Percentiles rank a stretch among this genome's conserved stretches.
These are phyloP conservation scores for Spirogloea muscicola DNA, from an alignment of 139 green algal genomes.

Conservation along the genomic window DNA sequence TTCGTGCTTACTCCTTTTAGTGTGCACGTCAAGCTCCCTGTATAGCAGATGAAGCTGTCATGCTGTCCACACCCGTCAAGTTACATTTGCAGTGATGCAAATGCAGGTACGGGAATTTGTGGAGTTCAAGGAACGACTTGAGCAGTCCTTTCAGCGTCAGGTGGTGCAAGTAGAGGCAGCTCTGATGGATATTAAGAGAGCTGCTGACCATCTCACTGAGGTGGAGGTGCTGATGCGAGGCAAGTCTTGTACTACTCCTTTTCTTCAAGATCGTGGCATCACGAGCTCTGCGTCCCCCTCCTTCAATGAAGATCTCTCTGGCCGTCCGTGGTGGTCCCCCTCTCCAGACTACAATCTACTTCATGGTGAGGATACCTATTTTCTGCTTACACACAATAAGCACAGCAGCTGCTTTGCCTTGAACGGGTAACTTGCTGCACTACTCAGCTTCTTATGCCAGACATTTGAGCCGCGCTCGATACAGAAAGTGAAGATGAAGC, in stretches of 20 bases:
- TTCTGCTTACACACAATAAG: too few relatives aligned
- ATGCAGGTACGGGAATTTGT: conserved; percentile 39
- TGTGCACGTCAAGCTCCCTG: background rate
- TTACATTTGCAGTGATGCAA: background rate
- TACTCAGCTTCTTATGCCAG: too few relatives aligned
- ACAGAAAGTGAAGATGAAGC: too few relatives aligned
- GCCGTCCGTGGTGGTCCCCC: conserved; percentile 28
- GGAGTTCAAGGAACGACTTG: conserved; percentile 26
- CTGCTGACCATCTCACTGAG: conserved; percentile 3
- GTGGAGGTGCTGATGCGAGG: background rate
- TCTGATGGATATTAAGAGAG: background rate
- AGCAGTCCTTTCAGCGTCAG: conserved; percentile 28
- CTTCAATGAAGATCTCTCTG: conserved; percentile 29
- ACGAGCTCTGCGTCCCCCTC: conserved; percentile 12
- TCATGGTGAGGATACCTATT: background rate
- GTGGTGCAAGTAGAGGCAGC: background rate
- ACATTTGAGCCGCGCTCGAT: too few relatives aligned
- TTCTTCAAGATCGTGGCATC: background rate
- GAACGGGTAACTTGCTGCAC: too few relatives aligned
- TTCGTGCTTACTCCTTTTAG: background rate
- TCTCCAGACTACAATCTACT: conserved; percentile 24
- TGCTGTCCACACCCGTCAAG: background rate
- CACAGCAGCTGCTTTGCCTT: too few relatives aligned
- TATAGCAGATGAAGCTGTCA: background rate
- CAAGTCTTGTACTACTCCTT: too few relatives aligned